Evolutionary conservation across 2,329 filamentous ascomycete genomes (phyloP).

Genomic region (Metarhizium robertsii): DNA sequence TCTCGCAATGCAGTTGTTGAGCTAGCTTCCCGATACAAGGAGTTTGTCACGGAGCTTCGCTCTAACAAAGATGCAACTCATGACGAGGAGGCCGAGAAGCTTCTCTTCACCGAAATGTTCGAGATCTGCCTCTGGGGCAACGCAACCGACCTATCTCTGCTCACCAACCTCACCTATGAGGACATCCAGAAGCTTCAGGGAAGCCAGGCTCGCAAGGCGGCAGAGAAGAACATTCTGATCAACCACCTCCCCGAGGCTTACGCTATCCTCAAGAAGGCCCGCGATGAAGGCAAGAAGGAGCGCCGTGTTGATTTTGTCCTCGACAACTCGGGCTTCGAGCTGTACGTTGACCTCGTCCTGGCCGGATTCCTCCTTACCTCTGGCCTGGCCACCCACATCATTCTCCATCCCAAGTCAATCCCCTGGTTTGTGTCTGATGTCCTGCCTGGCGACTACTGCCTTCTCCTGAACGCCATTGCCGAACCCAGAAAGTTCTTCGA

Average conservation of each 20-base stretch:
- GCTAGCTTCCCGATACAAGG: constrained; percentile 67
- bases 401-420: constrained; percentile 88
- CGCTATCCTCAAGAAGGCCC: constrained; percentile 53
- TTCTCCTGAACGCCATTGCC: constrained; percentile 72
- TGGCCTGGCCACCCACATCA: constrained; percentile 74
- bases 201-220: constrained; percentile 71
- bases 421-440: constrained; percentile 99
- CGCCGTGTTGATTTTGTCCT: constrained; percentile 87
- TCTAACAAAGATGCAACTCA: constrained; percentile 39
- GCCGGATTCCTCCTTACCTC: constrained; percentile 82
- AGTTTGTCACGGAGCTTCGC: constrained; percentile 60
- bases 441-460: constrained; percentile 71
- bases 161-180: constrained; percentile 85
- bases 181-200: constrained; percentile 97
- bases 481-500: constrained; percentile 73
- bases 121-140: constrained; percentile 98
- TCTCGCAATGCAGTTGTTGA: constrained; percentile 81
- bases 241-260: constrained; percentile 77
- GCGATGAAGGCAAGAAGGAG: constrained; percentile 53
- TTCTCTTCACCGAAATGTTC: constrained; percentile 86
- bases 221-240: constrained; percentile 84
- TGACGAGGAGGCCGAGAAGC: constrained; percentile 60
- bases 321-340: constrained; percentile 94
- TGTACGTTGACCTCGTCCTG: constrained; percentile 89
- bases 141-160: constrained; percentile 83